Conservation (phyloP, 169 alveolate genomes). For the Toxoplasma gondii region DNA sequence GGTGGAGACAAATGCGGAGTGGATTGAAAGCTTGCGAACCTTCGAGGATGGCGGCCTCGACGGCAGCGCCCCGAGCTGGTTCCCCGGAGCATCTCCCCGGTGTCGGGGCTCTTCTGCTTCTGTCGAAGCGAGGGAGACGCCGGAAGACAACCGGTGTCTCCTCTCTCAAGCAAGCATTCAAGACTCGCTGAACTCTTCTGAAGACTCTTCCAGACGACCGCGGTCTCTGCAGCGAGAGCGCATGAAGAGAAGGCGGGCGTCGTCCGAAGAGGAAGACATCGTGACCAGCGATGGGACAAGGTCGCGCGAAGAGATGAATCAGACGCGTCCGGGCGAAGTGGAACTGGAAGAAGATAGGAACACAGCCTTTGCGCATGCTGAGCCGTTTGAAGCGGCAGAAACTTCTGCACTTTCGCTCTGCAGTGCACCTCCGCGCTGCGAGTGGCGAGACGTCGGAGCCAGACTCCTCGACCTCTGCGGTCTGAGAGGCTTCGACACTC, state of each 20-base stretch:
- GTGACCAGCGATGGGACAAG: too few relatives aligned
- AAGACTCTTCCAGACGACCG: too few relatives aligned
- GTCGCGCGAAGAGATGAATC: too few relatives aligned
- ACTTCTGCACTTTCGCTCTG: too few relatives aligned
- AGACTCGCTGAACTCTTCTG: too few relatives aligned
- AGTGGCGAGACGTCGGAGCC: background rate
- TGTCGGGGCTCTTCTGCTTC: background rate
- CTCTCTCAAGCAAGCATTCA: too few relatives aligned
- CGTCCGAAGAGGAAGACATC: too few relatives aligned
- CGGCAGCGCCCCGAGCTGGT: background rate
- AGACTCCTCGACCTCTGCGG: constrained; percentile 19
- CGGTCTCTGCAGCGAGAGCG: too few relatives aligned
- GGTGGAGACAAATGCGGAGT: background rate
- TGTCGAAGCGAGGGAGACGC: too few relatives aligned
- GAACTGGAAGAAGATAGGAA: background rate
- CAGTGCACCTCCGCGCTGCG: background rate
- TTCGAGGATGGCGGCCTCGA: background rate
- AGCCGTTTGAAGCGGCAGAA: background rate
- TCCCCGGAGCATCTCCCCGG: background rate
- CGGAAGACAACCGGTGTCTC: too few relatives aligned
- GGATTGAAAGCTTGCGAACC: background rate
- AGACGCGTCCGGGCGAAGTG: too few relatives aligned
- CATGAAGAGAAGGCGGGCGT: too few relatives aligned
- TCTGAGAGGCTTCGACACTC: background rate
- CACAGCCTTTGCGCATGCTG: background rate